Evolutionary conservation across 352 stramenopile genomes (phyloP).

Genomic region (Thalassiosira livingstoniorum): DNA sequence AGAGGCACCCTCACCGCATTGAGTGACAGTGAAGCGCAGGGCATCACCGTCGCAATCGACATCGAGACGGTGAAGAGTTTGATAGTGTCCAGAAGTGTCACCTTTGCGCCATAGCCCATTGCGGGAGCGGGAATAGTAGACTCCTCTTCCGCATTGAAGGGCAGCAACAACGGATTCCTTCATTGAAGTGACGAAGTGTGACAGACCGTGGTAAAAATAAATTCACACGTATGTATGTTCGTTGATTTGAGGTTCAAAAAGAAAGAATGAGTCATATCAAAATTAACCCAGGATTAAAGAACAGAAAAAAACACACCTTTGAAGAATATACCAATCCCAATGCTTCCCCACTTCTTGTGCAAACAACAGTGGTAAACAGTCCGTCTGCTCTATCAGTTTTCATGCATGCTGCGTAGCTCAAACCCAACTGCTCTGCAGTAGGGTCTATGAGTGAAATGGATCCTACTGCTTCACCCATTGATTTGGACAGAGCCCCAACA

Average conservation of each 20-base stretch:
- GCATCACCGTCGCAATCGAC: conserved; percentile 96
- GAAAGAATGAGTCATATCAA: no score
- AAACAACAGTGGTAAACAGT: conserved; percentile 94
- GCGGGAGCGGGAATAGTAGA: conserved; percentile 95
- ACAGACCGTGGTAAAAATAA: no score
- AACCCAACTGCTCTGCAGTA: conserved; percentile 63
- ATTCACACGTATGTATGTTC: no score
- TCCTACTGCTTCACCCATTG: conserved; percentile 64
- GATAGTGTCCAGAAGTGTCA: conserved; percentile 93
- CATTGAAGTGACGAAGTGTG: neutral
- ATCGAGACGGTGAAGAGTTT: conserved; percentile 92
- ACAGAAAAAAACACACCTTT: conserved; percentile 53
- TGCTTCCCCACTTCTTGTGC: conserved; percentile 89
- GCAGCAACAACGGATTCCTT: conserved; percentile 90
- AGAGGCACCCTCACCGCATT: conserved; percentile 75
- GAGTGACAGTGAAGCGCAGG: conserved; percentile 93
- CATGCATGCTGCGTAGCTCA: conserved; percentile 72
- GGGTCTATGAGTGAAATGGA: conserved; percentile 76
- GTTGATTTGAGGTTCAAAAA: no score
- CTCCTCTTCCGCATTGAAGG: conserved; percentile 89
- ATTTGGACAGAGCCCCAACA: conserved; percentile 55
- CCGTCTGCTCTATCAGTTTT: conserved; percentile 90
- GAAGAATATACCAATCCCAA: conserved; percentile 95
- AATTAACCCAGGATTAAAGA: neutral
- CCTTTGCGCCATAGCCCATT: conserved; percentile 93